Evolutionary conservation across 2,329 filamentous ascomycete species (phyloP).

Genomic region (Hypoxylon sp.): DNA sequence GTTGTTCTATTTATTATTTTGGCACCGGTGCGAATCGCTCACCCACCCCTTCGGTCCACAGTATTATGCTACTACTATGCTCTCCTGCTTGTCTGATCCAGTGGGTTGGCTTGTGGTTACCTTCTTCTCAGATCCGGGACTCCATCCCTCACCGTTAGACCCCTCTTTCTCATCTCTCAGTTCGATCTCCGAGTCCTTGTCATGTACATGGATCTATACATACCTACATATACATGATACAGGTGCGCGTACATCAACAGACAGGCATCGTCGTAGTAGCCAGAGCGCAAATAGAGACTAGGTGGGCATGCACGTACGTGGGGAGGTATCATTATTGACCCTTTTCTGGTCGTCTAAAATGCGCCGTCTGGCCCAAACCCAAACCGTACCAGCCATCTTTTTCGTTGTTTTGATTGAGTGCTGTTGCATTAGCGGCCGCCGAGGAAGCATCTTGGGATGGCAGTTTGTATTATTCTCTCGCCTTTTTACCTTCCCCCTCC

Average conservation of each 20-base stretch:
- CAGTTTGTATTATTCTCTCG: conserved; percentile 40
- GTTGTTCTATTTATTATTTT: conserved; percentile 34
- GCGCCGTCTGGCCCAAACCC: conserved; percentile 40
- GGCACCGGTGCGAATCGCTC: conserved; percentile 44
- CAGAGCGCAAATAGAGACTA: conserved; percentile 31
- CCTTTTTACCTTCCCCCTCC: conserved; percentile 37
- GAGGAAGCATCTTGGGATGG: conserved; percentile 44
- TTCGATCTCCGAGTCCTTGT: conserved; percentile 42
- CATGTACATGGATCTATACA: conserved; percentile 46
- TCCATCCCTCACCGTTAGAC: conserved; percentile 37
- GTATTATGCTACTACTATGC: neutral
- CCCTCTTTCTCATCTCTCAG: conserved; percentile 36
- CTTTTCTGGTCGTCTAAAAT: conserved; percentile 36
- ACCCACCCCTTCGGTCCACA: conserved; percentile 39
- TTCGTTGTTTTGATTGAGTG: conserved; percentile 47
- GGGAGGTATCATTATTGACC: conserved; percentile 42
- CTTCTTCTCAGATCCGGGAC: conserved; percentile 34
- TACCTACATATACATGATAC: conserved; percentile 43
- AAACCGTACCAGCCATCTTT: conserved; percentile 46
- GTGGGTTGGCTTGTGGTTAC: conserved; percentile 38
- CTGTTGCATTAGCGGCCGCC: conserved; percentile 52
- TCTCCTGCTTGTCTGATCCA: conserved; percentile 28
- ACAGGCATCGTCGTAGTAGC: conserved; percentile 46
- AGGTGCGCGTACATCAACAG: conserved; percentile 44
- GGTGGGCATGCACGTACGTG: conserved; percentile 48